Conservation (phyloP, 768 basidiomycete species). For the Collybia sordida region DNA sequence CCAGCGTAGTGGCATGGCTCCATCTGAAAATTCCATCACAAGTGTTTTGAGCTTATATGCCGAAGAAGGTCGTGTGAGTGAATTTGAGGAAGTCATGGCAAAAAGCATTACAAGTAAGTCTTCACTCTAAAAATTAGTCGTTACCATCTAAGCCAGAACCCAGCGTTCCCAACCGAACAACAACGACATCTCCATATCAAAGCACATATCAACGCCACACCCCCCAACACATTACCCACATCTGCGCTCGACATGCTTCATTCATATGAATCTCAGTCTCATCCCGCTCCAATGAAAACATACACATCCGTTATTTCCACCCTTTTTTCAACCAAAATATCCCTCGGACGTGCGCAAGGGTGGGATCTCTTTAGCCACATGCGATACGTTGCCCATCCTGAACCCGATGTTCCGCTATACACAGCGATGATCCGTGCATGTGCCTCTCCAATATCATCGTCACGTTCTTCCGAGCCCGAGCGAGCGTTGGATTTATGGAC, state of each 20-base stretch:
- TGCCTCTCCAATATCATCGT: constrained; percentile 46
- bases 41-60: constrained; percentile 51
- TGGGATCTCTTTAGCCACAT: constrained; percentile 97
- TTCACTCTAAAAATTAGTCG: neutral
- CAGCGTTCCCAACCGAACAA: constrained; percentile 43
- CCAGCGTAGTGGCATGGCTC: constrained; percentile 41
- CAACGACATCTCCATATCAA: constrained; percentile 77
- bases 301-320: constrained; percentile 70
- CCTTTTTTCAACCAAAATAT: constrained; percentile 50
- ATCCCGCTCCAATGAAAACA: constrained; percentile 68
- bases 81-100: constrained; percentile 44
- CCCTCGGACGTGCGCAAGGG: constrained; percentile 68
- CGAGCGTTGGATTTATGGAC: constrained; percentile 90
- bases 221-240: constrained; percentile 50
- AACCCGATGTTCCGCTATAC: constrained; percentile 72
- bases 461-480: constrained; percentile 74
- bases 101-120: constrained; percentile 43
- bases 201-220: constrained; percentile 54
- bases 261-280: constrained; percentile 61
- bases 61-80: constrained; percentile 38
- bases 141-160: neutral
- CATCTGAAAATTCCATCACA: constrained; percentile 45
- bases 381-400: constrained; percentile 91
- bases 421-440: constrained; percentile 88
- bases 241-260: constrained; percentile 70